These are phyloP conservation scores for Brettanomyces nanus DNA, from an alignment of 805 yeast species.

Conservation along the genomic window DNA sequence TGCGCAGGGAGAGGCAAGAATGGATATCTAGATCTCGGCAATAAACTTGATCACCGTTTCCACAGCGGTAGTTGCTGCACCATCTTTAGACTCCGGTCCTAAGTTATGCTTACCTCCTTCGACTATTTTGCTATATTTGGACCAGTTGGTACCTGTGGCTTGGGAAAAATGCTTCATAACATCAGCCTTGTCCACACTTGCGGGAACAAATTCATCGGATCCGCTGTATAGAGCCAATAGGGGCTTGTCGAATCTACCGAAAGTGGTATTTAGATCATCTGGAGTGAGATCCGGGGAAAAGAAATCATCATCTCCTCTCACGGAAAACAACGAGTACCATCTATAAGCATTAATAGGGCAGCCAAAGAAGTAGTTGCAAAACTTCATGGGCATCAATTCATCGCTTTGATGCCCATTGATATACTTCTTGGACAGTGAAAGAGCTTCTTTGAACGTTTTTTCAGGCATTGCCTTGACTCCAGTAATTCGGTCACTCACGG, in stretches of 20 bases:
- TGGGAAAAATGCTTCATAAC: constrained; percentile 44
- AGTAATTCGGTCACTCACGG: constrained; percentile 61
- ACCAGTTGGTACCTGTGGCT: constrained; percentile 39
- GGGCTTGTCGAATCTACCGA: constrained; percentile 46
- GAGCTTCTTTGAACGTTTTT: constrained; percentile 12
- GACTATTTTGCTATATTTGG: constrained; percentile 43
- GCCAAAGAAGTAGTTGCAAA: constrained; percentile 35
- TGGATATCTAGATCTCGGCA: constrained; percentile 13
- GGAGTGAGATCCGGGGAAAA: constrained; percentile 49
- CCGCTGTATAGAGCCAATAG: constrained; percentile 51
- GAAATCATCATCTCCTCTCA: constrained; percentile 73
- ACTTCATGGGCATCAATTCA: constrained; percentile 46
- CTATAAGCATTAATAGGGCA: constrained; percentile 64
- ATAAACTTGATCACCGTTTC: constrained; percentile 10
- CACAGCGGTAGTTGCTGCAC: constrained; percentile 10
- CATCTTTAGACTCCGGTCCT: constrained; percentile 30
- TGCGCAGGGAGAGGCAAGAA: constrained; percentile 16
- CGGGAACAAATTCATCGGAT: constrained; percentile 58
- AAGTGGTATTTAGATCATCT: constrained; percentile 35
- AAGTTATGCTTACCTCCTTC: constrained; percentile 53
- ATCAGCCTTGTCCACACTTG: constrained; percentile 35
- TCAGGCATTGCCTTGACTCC: constrained; percentile 11
- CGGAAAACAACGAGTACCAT: constrained; percentile 52
- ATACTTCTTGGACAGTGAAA: constrained; percentile 29
- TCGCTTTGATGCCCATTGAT: constrained; percentile 35